Percentiles rank a stretch among this genome's conserved stretches.
Evolutionary conservation across 2,329 filamentous ascomycete genomes (phyloP).

Genomic region (Penicillium sp.): DNA sequence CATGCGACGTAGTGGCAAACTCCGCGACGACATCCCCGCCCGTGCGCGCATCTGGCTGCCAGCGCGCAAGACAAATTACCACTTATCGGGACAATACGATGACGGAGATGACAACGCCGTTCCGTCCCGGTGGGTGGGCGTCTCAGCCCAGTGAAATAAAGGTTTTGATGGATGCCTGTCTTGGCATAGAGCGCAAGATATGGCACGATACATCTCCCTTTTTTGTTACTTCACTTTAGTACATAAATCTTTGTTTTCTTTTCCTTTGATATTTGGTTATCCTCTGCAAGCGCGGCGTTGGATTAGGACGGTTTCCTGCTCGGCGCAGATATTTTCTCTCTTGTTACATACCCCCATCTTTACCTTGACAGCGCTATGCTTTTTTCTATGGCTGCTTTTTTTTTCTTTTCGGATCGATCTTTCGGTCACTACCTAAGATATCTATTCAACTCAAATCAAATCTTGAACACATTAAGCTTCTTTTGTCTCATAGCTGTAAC

Average conservation of each 20-base stretch:
- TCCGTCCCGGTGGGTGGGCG: conserved; percentile 24
- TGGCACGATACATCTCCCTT: background rate
- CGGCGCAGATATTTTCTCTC: conserved; percentile 12
- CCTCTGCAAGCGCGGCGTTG: conserved; percentile 23
- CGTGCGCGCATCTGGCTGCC: conserved; percentile 61
- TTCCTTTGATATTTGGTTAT: conserved; percentile 1
- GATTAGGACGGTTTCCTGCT: conserved; percentile 16
- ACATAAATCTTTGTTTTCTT: conserved; percentile 10
- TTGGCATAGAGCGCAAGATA: conserved; percentile 16
- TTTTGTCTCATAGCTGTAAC: background rate
- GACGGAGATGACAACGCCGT: conserved; percentile 22
- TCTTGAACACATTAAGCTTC: background rate
- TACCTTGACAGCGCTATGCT: background rate
- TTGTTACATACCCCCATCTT: conserved; percentile 14
- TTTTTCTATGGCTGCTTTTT: background rate
- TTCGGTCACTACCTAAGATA: conserved; percentile 8
- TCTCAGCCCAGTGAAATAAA: conserved; percentile 14
- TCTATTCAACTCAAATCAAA: conserved; percentile 1
- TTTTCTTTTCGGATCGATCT: conserved; percentile 7
- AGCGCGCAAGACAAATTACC: conserved; percentile 45
- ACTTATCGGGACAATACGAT: conserved; percentile 21
- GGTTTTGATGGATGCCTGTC: background rate
- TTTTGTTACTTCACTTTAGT: conserved; percentile 4
- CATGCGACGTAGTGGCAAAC: conserved; percentile 62
- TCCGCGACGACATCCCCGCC: conserved; percentile 55